phyloP scores from a whole-genome alignment of 768 basidiomycete genomes.

The Coprinopsis marcescibilis region DNA sequence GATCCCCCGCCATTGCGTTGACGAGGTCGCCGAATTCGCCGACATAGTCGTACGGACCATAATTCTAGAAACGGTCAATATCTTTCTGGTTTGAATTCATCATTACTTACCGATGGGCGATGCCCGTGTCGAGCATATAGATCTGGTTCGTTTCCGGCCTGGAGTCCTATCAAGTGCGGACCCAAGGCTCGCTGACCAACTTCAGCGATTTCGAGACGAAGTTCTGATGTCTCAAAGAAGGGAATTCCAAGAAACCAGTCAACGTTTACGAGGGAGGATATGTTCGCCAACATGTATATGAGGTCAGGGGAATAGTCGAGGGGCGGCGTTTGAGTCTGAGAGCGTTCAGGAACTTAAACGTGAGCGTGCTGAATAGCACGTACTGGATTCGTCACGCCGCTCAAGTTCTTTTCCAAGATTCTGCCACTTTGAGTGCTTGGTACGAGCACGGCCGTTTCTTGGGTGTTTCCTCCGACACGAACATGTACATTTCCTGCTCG shows the following conservation, averaged over 20 bases:
- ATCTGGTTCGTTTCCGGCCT: constrained; percentile 78
- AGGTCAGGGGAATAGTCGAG: constrained; percentile 60
- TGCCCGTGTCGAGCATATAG: constrained; percentile 42
- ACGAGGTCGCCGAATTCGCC: constrained; percentile 42
- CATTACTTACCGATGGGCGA: constrained; percentile 3
- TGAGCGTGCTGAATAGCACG: not conserved
- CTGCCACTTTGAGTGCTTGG: constrained; percentile 38
- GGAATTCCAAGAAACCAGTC: constrained; percentile 64
- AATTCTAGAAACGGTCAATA: constrained; percentile 19
- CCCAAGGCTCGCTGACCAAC: constrained; percentile 60
- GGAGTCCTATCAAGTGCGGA: constrained; percentile 56
- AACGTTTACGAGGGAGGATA: constrained; percentile 53
- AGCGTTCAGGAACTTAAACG: not conserved
- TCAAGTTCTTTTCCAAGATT: constrained; percentile 21
- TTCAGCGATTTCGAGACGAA: constrained; percentile 49
- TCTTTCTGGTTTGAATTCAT: constrained; percentile 8
- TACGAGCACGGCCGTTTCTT: constrained; percentile 56
- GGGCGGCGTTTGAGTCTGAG: constrained; percentile 57
- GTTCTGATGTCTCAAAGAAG: constrained; percentile 58
- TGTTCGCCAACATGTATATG: constrained; percentile 57
- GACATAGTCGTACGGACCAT: constrained; percentile 34
- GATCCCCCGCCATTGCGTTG: constrained; percentile 30
- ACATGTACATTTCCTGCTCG: constrained; percentile 58
- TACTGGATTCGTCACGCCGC: constrained; percentile 17
- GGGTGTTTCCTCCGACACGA: constrained; percentile 75